phyloP scores from a whole-genome alignment of 2,329 filamentous ascomycete species.

The Pseudogymnoascus sp. region DNA sequence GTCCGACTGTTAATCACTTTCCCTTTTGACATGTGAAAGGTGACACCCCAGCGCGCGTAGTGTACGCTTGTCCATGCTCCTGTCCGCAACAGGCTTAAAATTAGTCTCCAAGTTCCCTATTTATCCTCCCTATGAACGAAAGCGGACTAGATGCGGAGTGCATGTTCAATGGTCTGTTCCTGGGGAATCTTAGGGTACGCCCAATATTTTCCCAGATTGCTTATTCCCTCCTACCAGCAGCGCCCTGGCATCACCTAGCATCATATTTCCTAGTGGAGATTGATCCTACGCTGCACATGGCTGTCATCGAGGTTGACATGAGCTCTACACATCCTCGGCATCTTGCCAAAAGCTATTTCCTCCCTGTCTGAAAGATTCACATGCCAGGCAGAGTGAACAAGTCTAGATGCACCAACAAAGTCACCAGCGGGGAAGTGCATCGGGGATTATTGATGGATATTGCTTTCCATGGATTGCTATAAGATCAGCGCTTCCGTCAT shows the following conservation, averaged over 20 bases:
- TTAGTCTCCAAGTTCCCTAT: not conserved
- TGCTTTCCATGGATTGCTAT: slow-evolving; percentile 2
- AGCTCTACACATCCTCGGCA: not conserved
- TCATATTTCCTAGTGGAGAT: not conserved
- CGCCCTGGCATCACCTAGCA: not conserved
- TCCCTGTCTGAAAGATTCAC: not conserved
- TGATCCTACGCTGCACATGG: not conserved
- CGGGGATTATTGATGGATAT: not conserved
- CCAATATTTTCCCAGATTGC: not conserved
- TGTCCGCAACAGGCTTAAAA: not conserved
- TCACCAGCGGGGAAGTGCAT: not conserved
- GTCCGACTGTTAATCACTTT: not conserved
- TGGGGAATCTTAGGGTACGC: not conserved
- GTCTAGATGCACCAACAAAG: not conserved
- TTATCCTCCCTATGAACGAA: not conserved
- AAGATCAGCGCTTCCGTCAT: slow-evolving; percentile 5
- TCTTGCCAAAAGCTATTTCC: slow-evolving; percentile 3
- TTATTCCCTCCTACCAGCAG: not conserved
- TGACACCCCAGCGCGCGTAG: not conserved
- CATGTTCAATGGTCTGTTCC: slow-evolving; percentile 7
- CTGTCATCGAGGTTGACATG: not conserved
- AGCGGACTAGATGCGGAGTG: slow-evolving; percentile 1
- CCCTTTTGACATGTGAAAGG: slow-evolving; percentile 4
- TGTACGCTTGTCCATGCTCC: not conserved
- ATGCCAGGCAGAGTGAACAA: not conserved